Evolutionary conservation across 2,329 filamentous ascomycete species (phyloP).

Genomic region (Dothideomycetes sp.): DNA sequence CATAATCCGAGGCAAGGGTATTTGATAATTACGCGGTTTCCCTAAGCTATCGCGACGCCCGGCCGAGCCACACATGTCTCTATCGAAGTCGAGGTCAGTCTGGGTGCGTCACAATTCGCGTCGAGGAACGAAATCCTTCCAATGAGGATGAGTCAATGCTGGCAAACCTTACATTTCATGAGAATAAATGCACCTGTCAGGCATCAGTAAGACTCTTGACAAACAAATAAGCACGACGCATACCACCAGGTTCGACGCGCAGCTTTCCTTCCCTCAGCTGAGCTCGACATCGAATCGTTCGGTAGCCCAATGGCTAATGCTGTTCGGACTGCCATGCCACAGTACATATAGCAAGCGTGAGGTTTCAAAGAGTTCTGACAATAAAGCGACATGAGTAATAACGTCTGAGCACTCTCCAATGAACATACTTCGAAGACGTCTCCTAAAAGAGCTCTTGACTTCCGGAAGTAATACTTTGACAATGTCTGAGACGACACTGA

Average conservation of each 20-base stretch:
- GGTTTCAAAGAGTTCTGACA: slow-evolving; percentile 13
- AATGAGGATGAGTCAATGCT: no score
- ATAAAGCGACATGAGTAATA: slow-evolving; percentile 15
- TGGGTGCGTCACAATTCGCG: no score
- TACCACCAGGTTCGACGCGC: slow-evolving; percentile 10
- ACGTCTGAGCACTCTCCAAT: slow-evolving; percentile 17
- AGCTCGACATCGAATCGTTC: slow-evolving; percentile 4
- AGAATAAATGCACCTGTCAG: neutral
- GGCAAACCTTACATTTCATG: no score
- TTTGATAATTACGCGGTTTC: slow-evolving; percentile 17
- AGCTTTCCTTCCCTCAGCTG: slow-evolving; percentile 2
- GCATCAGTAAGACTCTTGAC: neutral
- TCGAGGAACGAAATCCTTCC: no score
- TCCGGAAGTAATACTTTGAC: slow-evolving; percentile 18
- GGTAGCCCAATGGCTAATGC: slow-evolving; percentile 12
- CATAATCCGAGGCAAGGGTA: slow-evolving; percentile 7
- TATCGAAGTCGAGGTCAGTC: no score
- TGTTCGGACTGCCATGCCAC: slow-evolving; percentile 11
- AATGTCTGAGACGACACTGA: slow-evolving; percentile 6
- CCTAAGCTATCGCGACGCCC: slow-evolving; percentile 20
- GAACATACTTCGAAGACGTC: slow-evolving; percentile 21
- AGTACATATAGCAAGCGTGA: slow-evolving; percentile 11
- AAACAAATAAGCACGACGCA: neutral
- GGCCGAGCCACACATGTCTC: slow-evolving; percentile 22
- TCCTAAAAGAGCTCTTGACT: slow-evolving; percentile 16